Evolutionary conservation across 441 rosid species (phyloP).

Genomic region (Kokia cookei): DNA sequence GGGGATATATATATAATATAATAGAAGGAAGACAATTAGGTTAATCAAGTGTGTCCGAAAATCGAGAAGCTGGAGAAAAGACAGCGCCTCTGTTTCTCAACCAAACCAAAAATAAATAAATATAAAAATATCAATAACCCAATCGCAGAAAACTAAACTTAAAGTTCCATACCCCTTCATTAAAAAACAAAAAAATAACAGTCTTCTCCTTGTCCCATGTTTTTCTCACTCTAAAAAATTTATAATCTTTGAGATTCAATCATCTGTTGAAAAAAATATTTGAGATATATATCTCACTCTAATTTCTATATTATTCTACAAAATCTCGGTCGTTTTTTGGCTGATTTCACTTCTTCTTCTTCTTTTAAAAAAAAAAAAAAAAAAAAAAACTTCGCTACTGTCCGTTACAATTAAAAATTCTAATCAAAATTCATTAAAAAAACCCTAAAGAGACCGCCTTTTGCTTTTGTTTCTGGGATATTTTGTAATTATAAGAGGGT

Average conservation of each 20-base stretch:
- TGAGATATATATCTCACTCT: not conserved
- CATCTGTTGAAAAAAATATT: not conserved
- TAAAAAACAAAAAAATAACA: too few relatives aligned
- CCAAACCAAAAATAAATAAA: not conserved
- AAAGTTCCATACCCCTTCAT: not conserved
- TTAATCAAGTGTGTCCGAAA: not conserved
- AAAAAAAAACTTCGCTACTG: too few relatives aligned
- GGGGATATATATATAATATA: not conserved
- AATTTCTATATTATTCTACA: not conserved
- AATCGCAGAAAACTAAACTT: not conserved
- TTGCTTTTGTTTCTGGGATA: not conserved
- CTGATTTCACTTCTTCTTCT: not conserved
- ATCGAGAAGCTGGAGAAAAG: not conserved
- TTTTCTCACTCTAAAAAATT: conserved; percentile 6
- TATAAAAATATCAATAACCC: not conserved
- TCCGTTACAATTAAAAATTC: not conserved
- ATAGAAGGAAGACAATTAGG: not conserved
- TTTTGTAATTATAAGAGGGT: not conserved
- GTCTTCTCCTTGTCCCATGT: conserved; percentile 2
- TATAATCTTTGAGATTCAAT: not conserved
- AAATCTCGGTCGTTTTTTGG: not conserved
- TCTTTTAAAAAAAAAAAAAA: too few relatives aligned
- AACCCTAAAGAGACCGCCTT: conserved; percentile 26
- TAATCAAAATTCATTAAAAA: not conserved
- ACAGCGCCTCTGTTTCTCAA: not conserved